Base-by-base conservation (phyloP, 305 asterid genomes). In the Ilex paraguariensis region DNA sequence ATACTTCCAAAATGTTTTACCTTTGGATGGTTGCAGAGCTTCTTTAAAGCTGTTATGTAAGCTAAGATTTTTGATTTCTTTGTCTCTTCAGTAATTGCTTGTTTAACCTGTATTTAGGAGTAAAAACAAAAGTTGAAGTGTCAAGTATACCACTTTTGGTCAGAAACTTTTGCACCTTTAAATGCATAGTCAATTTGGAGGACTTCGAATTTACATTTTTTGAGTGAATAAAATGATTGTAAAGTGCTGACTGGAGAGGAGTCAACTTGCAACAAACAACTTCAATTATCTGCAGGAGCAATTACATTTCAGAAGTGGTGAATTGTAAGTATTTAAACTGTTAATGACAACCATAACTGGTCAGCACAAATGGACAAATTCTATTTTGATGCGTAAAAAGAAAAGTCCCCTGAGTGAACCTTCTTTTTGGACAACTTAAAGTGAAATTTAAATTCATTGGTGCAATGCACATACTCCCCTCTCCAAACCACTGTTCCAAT, bases 21-120 rank as follows among this genome's bases (percentile, higher is more conserved):
- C 97, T 93, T 93, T 56, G 99, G 97, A 73, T 90, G 99, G 79
- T 93, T 93, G 87, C 99, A 87, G 71, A 93, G 96, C 85, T 93
- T 93, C 92, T 93, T 93, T 53, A 93, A 84, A 73, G 90, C 97
- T 65, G 97, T 93, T 74, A 93, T 93, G 64, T 90, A 90, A 53
- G 99, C 96, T 74, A 93, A 84, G 66, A 93, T 90, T 73, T 93
- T 90, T 62, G 95, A 74, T 56, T 72, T 81, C 71, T 86, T 90
- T 55, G 87, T 71, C 67, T 93, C 96, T 75, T 93, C 99, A 31
- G 85, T 77, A 79, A 93, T 87, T 54, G 95, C 96, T 60, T 83
- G 82, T 82, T 90, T 90, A 56, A 90, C 99, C 99, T 87, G 83
- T 64, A 68, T 54, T 72, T 66, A 60, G 61, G 71, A 61, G 66